Conservation (phyloP, 768 basidiomycete species). For the Xerocomellus intermedius region DNA sequence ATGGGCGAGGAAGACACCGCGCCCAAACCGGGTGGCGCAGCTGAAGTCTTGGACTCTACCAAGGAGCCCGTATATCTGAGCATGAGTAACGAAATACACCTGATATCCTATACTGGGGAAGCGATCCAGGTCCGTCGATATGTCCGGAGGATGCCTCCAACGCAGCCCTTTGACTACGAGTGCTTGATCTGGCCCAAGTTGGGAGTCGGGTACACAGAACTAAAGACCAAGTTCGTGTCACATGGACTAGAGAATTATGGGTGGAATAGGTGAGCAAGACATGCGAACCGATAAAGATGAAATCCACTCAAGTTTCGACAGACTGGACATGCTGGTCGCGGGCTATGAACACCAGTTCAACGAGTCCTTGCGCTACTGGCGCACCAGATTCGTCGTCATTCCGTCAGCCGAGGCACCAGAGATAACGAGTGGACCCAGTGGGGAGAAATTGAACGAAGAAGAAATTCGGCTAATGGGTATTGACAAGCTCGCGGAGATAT, state of each 20-base stretch:
- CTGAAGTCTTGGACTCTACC: slow-evolving; percentile 60
- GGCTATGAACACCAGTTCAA: slow-evolving; percentile 79
- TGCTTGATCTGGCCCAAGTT: slow-evolving; percentile 94
- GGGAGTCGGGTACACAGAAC: slow-evolving; percentile 82
- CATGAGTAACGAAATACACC: slow-evolving; percentile 94
- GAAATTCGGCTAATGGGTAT: slow-evolving; percentile 88
- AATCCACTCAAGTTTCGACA: slow-evolving; percentile 28
- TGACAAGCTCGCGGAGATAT: slow-evolving; percentile 86
- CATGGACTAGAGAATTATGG: slow-evolving; percentile 82
- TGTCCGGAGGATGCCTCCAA: slow-evolving; percentile 67
- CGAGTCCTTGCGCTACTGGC: slow-evolving; percentile 88
- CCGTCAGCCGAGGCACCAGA: slow-evolving; percentile 74
- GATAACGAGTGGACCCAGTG: slow-evolving; percentile 53
- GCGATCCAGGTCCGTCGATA: slow-evolving; percentile 86
- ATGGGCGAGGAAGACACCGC: slow-evolving; percentile 51
- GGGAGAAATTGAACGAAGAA: slow-evolving; percentile 79
- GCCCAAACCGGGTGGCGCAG: slow-evolving; percentile 60
- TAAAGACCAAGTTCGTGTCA: slow-evolving; percentile 68
- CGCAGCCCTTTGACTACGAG: slow-evolving; percentile 69
- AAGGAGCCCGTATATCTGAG: slow-evolving; percentile 83
- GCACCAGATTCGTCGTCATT: slow-evolving; percentile 90
- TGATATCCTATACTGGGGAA: slow-evolving; percentile 89
- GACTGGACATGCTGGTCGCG: slow-evolving; percentile 82
- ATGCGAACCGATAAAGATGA: not conserved
- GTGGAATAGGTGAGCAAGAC: slow-evolving; percentile 69